A percentile compares a stretch with the other conserved stretches of the same genome.
phyloP scores from a whole-genome alignment of 495 filamentous ascomycete species.

The Pyrenula massariospora region DNA sequence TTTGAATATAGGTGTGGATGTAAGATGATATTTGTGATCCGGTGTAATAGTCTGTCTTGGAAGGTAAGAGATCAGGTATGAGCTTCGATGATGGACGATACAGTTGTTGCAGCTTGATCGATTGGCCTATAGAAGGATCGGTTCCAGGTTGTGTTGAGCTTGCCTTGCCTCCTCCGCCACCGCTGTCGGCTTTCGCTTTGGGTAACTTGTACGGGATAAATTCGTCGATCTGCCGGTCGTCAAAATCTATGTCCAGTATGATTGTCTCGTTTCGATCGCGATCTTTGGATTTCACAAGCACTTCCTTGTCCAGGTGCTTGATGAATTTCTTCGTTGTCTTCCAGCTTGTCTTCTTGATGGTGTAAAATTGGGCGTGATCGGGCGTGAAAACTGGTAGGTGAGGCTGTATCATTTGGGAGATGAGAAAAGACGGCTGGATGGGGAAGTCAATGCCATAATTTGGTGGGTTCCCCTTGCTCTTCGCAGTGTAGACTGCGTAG shows the following conservation, averaged over 20 bases:
- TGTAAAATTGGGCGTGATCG: slow-evolving; percentile 43
- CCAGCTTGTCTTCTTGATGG: slow-evolving; percentile 67
- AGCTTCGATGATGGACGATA: slow-evolving; percentile 47
- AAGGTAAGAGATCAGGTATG: slow-evolving; percentile 39
- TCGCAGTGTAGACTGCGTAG: slow-evolving; percentile 47
- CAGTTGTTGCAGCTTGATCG: slow-evolving; percentile 39
- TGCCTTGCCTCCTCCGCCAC: slow-evolving; percentile 25
- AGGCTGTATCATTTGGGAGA: slow-evolving; percentile 54
- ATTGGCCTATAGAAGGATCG: slow-evolving; percentile 45
- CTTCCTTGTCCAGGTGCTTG: slow-evolving; percentile 55
- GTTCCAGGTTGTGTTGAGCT: slow-evolving; percentile 21
- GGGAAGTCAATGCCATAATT: slow-evolving; percentile 49
- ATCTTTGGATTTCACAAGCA: slow-evolving; percentile 53
- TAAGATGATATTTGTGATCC: slow-evolving; percentile 13
- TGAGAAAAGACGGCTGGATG: slow-evolving; percentile 51
- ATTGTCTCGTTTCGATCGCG: slow-evolving; percentile 54
- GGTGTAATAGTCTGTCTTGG: slow-evolving; percentile 38
- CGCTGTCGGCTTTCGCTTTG: slow-evolving; percentile 25
- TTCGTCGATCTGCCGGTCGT: slow-evolving; percentile 35
- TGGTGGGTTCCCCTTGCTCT: slow-evolving; percentile 35
- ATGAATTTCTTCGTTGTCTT: slow-evolving; percentile 68
- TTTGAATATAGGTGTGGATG: not conserved
- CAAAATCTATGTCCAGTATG: slow-evolving; percentile 56
- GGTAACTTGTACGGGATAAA: slow-evolving; percentile 58
- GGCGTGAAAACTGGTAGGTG: slow-evolving; percentile 50